Conservation (phyloP, 176 grass and related monocot genomes). For the Hordeum marinum region DNA sequence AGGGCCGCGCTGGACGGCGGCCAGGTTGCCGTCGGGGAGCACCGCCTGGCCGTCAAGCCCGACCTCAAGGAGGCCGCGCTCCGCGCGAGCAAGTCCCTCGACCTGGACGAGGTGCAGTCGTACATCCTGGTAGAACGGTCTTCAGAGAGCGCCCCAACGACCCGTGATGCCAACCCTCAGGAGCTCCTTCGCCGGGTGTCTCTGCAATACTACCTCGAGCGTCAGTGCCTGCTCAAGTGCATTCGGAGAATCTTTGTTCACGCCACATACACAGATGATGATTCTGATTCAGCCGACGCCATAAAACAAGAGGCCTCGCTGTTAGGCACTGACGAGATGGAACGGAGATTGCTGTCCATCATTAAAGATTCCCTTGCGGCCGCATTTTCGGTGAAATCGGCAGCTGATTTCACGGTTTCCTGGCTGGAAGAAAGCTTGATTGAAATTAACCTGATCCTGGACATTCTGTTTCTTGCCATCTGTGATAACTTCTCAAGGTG, state of each 20-base stretch:
- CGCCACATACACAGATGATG: constrained; percentile 36
- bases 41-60: constrained; percentile 44
- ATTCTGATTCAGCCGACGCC: constrained; percentile 37
- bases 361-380: constrained; percentile 59
- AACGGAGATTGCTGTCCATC: constrained; percentile 55
- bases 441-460: constrained; percentile 82
- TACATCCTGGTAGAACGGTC: constrained; percentile 75
- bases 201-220: constrained; percentile 83
- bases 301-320: constrained; percentile 45
- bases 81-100: constrained; percentile 59
- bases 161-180: constrained; percentile 36
- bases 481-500: constrained; percentile 81
- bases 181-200: constrained; percentile 60
- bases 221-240: constrained; percentile 95
- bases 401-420: constrained; percentile 55
- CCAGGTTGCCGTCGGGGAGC: constrained; percentile 43
- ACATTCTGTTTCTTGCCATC: constrained; percentile 79
- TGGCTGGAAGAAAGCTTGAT: constrained; percentile 91
- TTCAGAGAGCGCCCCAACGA: constrained; percentile 21
- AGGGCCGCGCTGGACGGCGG: constrained; percentile 49
- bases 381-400: constrained; percentile 55
- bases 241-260: constrained; percentile 77
- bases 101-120: constrained; percentile 91
- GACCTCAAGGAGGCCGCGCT: constrained; percentile 64
- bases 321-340: constrained; percentile 63